Evolutionary conservation across 2,329 filamentous ascomycete species (phyloP).

Genomic region (Aspergillus ochraceoroseus): DNA sequence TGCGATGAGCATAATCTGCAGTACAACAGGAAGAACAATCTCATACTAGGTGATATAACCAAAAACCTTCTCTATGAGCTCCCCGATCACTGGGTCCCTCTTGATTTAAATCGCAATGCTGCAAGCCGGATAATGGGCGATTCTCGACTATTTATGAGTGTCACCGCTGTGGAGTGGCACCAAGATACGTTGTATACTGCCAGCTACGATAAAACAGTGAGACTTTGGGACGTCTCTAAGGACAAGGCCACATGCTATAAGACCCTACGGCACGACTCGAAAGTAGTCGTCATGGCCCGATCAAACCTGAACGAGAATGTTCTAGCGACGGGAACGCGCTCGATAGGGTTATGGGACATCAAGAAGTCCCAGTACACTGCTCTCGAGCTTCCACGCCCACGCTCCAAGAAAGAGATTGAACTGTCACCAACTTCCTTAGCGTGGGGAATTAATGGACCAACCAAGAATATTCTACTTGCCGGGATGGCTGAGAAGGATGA

Average conservation of each 20-base stretch:
- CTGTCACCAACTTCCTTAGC: constrained; percentile 46
- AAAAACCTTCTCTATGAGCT: constrained; percentile 48
- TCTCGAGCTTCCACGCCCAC: constrained; percentile 25
- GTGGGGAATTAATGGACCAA: constrained; percentile 43
- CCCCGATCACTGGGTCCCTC: constrained; percentile 48
- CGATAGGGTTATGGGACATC: constrained; percentile 36
- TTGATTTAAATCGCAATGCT: constrained; percentile 37
- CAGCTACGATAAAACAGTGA: constrained; percentile 54
- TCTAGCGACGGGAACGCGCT: constrained; percentile 48
- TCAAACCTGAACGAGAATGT: constrained; percentile 35
- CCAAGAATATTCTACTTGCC: constrained; percentile 48
- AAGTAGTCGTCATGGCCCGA: constrained; percentile 51
- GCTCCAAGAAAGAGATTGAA: constrained; percentile 30
- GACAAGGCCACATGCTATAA: constrained; percentile 27
- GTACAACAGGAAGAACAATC: constrained; percentile 56
- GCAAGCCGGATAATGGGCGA: constrained; percentile 48
- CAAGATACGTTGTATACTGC: constrained; percentile 49
- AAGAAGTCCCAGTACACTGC: constrained; percentile 22
- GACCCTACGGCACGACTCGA: constrained; percentile 44
- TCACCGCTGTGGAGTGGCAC: constrained; percentile 53
- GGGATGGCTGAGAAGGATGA: constrained; percentile 48
- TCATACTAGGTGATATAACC: constrained; percentile 49
- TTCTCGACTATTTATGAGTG: constrained; percentile 52
- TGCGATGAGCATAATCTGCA: constrained; percentile 54
- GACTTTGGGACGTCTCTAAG: constrained; percentile 50